A percentile compares a stretch with the other conserved stretches of the same genome.
phyloP scores from a whole-genome alignment of 371 early-diverging fungal genomes.

The Phascolomyces articulosus region DNA sequence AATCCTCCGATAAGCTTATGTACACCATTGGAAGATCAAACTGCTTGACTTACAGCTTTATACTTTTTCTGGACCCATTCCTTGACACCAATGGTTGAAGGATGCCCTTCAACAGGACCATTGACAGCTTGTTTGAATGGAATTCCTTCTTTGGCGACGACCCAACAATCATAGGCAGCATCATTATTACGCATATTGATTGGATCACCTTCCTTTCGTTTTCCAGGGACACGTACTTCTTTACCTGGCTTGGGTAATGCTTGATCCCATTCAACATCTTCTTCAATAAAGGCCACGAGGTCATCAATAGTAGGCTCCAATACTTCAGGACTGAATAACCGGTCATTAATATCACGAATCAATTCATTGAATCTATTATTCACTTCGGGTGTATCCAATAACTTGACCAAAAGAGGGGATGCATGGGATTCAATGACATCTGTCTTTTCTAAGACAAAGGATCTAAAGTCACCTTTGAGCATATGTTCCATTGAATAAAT shows the following conservation, averaged over 20 bases:
- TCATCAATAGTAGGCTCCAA: constrained; percentile 17
- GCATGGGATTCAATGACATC: not conserved
- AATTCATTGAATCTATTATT: constrained; percentile 2
- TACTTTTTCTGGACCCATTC: constrained; percentile 17
- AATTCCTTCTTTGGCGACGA: constrained; percentile 9
- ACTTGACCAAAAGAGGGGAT: not conserved
- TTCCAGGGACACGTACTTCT: not conserved
- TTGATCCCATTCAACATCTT: constrained; percentile 26
- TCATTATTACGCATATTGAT: constrained; percentile 2
- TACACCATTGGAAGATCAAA: not conserved
- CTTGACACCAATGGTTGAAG: constrained; percentile 16
- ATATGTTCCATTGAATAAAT: constrained; percentile 5
- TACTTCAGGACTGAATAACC: not conserved
- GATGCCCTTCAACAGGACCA: constrained; percentile 14
- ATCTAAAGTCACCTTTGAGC: constrained; percentile 1
- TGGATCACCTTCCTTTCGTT: constrained; percentile 4
- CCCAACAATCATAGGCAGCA: constrained; percentile 1
- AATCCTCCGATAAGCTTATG: too few species aligned
- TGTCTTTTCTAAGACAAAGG: not conserved
- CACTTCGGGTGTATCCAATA: not conserved
- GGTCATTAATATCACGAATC: not conserved
- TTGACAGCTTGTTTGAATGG: constrained; percentile 18
- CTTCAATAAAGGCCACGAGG: constrained; percentile 8
- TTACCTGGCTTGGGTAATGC: constrained; percentile 4
- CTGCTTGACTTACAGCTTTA: not conserved